Conservation (phyloP, 2,329 filamentous ascomycete species). For the Venturia pyrina region DNA sequence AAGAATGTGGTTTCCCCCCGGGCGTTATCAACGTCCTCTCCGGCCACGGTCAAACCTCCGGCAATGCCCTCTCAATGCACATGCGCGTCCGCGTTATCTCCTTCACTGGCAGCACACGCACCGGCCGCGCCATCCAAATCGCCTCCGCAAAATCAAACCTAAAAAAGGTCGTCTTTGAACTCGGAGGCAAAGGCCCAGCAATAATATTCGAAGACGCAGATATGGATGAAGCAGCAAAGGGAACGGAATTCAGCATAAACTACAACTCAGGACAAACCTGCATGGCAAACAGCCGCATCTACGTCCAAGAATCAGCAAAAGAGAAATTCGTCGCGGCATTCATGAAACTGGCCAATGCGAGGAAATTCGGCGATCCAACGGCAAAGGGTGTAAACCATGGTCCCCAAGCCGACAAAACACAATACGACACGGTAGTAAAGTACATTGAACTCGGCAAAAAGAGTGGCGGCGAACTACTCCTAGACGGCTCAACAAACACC, state of each 20-base stretch:
- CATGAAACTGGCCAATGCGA: conserved; percentile 24
- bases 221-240: conserved; percentile 11
- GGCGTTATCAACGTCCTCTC: conserved; percentile 16
- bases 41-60: conserved; percentile 1
- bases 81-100: conserved; percentile 10
- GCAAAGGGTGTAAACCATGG: conserved; percentile 26
- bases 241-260: conserved; percentile 10
- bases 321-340: conserved; percentile 34
- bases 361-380: conserved; percentile 20
- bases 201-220: conserved; percentile 16
- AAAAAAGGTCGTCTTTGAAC: conserved; percentile 13
- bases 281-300: conserved; percentile 20
- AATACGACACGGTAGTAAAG: conserved; percentile 30
- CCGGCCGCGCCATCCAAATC: conserved; percentile 12
- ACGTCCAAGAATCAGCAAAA: conserved; percentile 25
- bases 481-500: conserved; percentile 20
- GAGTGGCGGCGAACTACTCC: conserved; percentile 21
- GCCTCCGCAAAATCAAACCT: conserved; percentile 8
- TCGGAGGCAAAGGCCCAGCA: conserved; percentile 15
- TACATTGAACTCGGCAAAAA: conserved; percentile 10
- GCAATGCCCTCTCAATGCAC: conserved; percentile 9
- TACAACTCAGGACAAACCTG: conserved; percentile 18
- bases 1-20: conserved; percentile 9
- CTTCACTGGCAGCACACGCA: conserved; percentile 14
- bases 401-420: conserved; percentile 41